Evolutionary conservation across 331 rosid species (phyloP).

Genomic region (Saraca asoca): DNA sequence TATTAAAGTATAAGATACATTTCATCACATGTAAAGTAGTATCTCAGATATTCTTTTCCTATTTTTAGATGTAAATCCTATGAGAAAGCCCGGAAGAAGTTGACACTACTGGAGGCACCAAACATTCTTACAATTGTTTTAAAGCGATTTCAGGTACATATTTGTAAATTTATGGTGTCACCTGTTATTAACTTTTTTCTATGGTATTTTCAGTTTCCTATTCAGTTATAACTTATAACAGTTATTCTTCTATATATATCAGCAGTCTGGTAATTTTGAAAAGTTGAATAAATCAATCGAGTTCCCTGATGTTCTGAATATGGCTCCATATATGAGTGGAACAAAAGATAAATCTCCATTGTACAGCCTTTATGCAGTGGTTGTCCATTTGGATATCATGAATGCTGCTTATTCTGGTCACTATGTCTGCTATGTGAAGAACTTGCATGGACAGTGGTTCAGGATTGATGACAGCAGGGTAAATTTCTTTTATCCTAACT

Average conservation of each 20-base stretch:
- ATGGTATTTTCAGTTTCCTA: too few relatives aligned
- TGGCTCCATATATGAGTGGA: conserved; percentile 80
- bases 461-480: conserved; percentile 76
- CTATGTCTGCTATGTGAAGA: too few relatives aligned
- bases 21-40: too few relatives aligned
- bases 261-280: conserved; percentile 79
- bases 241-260: conserved; percentile 32
- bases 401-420: too few relatives aligned
- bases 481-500: too few relatives aligned
- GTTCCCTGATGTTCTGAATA: conserved; percentile 68
- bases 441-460: conserved; percentile 67
- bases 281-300: conserved; percentile 66
- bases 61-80: conserved; percentile 69
- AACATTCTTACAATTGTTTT: conserved; percentile 81
- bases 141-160: conserved; percentile 75
- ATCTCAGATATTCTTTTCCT: conserved; percentile 22
- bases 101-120: conserved; percentile 78
- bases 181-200: conserved; percentile 7
- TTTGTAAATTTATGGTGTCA: conserved; percentile 23
- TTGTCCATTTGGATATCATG: too few relatives aligned
- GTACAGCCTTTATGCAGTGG: too few relatives aligned
- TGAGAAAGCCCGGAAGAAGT: conserved; percentile 78
- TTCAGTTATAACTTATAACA: too few relatives aligned
- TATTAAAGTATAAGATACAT: too few relatives aligned
- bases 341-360: too few relatives aligned